Conservation (phyloP, 2,329 filamentous ascomycete genomes). For the Hymenotorrendiella dingleyae region DNA sequence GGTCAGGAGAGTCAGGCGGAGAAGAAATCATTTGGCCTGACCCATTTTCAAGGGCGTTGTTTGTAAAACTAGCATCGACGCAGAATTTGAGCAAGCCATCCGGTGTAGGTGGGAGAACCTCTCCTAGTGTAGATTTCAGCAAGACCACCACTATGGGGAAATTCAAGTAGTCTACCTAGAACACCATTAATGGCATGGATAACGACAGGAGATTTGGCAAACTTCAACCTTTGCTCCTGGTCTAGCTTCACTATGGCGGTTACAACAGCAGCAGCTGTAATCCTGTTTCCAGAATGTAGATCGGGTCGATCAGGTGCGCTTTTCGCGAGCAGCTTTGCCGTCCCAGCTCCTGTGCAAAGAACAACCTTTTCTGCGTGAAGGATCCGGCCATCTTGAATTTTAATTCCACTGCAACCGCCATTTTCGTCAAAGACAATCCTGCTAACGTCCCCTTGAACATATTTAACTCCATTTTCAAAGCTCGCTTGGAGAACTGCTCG, state of each 20-base stretch:
- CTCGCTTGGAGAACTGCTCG: conserved; percentile 39
- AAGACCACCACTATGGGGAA: no score
- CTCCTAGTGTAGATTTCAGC: conserved; percentile 11
- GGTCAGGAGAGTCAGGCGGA: conserved; percentile 38
- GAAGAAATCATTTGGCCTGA: conserved; percentile 46
- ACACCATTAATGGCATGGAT: conserved; percentile 38
- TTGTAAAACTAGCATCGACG: conserved; percentile 52
- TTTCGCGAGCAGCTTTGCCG: conserved; percentile 46
- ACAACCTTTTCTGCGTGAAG: conserved; percentile 48
- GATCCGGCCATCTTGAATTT: conserved; percentile 39
- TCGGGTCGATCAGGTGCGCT: conserved; percentile 43
- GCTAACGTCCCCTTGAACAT: conserved; percentile 38
- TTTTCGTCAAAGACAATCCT: conserved; percentile 41
- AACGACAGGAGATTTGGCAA: conserved; percentile 48
- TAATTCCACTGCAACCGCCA: conserved; percentile 44
- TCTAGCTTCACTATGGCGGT: conserved; percentile 43
- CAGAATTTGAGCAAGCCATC: conserved; percentile 55
- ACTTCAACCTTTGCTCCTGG: conserved; percentile 40
- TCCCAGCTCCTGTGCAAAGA: conserved; percentile 51
- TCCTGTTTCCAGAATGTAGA: conserved; percentile 46
- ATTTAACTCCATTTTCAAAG: conserved; percentile 38
- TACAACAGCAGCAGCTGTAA: conserved; percentile 51
- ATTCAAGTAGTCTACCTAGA: conserved; percentile 32
- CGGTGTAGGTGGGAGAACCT: conserved; percentile 39
- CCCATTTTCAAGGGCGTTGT: conserved; percentile 40